These are phyloP conservation scores for Penicillium odoratum DNA, from an alignment of 495 filamentous ascomycete species.

Conservation along the genomic window DNA sequence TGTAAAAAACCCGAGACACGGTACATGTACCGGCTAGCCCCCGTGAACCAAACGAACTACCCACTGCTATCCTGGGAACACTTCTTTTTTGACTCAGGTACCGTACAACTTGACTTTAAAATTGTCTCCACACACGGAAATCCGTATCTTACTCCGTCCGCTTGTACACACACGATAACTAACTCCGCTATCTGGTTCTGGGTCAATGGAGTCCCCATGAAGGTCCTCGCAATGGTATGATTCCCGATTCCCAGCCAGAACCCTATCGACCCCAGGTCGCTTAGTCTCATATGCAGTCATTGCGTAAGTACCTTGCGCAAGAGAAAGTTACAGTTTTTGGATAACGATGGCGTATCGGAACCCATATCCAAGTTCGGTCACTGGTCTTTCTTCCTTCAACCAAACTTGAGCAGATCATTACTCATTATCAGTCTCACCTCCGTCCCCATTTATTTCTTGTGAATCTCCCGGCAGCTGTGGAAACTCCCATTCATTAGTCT, in stretches of 20 bases:
- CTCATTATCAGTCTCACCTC: slow-evolving; percentile 4
- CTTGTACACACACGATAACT: background rate
- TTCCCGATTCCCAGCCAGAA: slow-evolving; percentile 16
- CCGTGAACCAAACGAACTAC: slow-evolving; percentile 9
- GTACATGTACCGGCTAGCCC: slow-evolving; percentile 5
- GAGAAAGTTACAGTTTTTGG: background rate
- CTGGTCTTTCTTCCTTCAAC: background rate
- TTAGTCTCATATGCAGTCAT: slow-evolving; percentile 9
- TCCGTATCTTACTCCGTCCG: slow-evolving; percentile 9
- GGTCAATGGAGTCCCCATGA: slow-evolving; percentile 5
- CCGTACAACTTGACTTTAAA: background rate
- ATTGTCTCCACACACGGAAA: slow-evolving; percentile 10
- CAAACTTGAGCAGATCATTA: slow-evolving; percentile 9
- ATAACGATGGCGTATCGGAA: background rate
- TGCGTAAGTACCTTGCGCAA: background rate
- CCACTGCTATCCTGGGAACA: slow-evolving; percentile 13
- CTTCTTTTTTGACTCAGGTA: slow-evolving; percentile 11
- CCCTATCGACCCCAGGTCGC: slow-evolving; percentile 17
- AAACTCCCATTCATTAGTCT: background rate
- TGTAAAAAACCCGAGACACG: slow-evolving; percentile 3
- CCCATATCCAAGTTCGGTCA: slow-evolving; percentile 1
- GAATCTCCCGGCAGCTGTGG: slow-evolving; percentile 17
- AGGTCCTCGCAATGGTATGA: slow-evolving; percentile 3
- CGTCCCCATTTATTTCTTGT: slow-evolving; percentile 11
- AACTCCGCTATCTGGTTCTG: background rate